Evolutionary conservation across 495 filamentous ascomycete species (phyloP), one percentile per base, ranked within the genome.

Genomic region (Penicillium maclennaniae): DNA sequence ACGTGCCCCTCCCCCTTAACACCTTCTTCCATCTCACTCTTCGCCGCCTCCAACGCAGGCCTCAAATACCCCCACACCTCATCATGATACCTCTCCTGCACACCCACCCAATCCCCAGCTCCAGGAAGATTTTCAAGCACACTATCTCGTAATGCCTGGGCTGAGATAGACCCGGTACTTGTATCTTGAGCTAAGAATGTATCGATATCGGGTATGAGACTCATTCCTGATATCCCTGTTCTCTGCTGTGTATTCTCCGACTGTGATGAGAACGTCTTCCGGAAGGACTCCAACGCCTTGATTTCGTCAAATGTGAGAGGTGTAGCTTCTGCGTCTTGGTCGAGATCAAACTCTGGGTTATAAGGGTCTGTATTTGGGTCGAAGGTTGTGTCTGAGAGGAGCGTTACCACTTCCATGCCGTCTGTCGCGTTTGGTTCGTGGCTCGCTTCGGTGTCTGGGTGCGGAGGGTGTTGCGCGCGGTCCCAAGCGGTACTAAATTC

Each of bases 31-130:
- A 88, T 65, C 62, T 91, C 88, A 45, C 70, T 61, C 38, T 71
- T 71, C n/a, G 87, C 87, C 42, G 81, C 78, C 52, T 80, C 72
- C 27, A 88, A 71, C 37, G 85, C 71, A n/a, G 82, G 78, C 19
- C 74, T 59, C 39, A 89, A 65, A 55, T 84, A 85, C 53, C 87
- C 88, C 88, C 88, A 92, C 10, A 92, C 86, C 52, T 89, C 86
- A 66, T 91, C 85, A 28, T 83, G 78, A 60, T 91, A 91, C 28
- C 73, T 70, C 36, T 79, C 83, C 58, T 89, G 76, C 2, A 88
- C 80, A 36, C 70, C 68, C 10, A 82, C 69, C 87, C 87, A 86
- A 44, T 86, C 69, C 44, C 53, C 55, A 17, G 72, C 68, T 1
- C 72, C 71, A 4, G 71, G 64, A 1, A 76, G 47, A 4, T 62